These are phyloP conservation scores for Geum urbanum DNA, from an alignment of 306 rosid genomes.

Conservation along the genomic window DNA sequence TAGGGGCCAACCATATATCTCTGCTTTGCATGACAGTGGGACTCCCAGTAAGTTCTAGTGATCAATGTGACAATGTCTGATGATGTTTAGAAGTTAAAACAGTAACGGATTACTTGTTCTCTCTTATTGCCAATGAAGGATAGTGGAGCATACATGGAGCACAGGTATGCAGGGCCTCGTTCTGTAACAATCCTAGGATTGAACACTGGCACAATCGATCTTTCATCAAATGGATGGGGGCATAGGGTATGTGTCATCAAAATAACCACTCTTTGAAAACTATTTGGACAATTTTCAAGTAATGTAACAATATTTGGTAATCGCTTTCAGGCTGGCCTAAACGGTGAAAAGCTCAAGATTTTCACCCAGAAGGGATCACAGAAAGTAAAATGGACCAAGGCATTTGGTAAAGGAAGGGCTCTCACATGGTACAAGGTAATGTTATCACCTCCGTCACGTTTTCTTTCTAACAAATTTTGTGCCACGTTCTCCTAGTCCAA, in stretches of 20 bases:
- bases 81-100: background rate
- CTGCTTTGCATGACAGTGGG: constrained; percentile 59
- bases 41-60: constrained; percentile 56
- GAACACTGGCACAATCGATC: constrained; percentile 52
- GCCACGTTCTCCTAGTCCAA: background rate
- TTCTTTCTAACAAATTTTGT: background rate
- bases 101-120: background rate
- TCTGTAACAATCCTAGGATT: constrained; percentile 49
- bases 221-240: constrained; percentile 56
- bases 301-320: background rate
- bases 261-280: background rate
- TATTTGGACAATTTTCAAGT: background rate
- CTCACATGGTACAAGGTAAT: constrained; percentile 82
- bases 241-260: constrained; percentile 56
- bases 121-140: constrained; percentile 43
- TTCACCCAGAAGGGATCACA: constrained; percentile 49
- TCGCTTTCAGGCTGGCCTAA: constrained; percentile 48
- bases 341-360: constrained; percentile 40
- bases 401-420: constrained; percentile 23
- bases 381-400: constrained; percentile 39
- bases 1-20: constrained; percentile 50
- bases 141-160: constrained; percentile 97
- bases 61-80: background rate
- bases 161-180: constrained; percentile 70
- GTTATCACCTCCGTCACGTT: background rate